Evolutionary conservation across 805 yeast species (phyloP).

Genomic region (Nakazawaea populi): DNA sequence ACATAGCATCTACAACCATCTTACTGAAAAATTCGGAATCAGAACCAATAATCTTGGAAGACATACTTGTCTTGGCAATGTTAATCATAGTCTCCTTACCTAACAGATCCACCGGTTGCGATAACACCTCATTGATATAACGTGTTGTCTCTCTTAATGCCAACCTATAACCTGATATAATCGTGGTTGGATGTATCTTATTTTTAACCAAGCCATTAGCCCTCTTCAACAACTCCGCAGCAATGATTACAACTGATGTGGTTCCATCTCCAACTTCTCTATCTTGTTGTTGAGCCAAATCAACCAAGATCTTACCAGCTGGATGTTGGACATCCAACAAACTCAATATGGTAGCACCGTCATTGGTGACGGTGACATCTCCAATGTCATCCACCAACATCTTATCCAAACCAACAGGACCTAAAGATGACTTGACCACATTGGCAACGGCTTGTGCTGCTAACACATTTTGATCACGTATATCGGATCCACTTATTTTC

Average conservation of each 20-base stretch:
- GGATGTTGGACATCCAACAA: constrained; percentile 97
- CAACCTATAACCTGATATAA: constrained; percentile 91
- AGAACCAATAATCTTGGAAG: constrained; percentile 90
- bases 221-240: constrained; percentile 83
- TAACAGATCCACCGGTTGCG: constrained; percentile 70
- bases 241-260: constrained; percentile 94
- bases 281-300: constrained; percentile 97
- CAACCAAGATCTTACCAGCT: constrained; percentile 95
- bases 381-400: constrained; percentile 99
- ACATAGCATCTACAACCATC: constrained; percentile 92
- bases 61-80: constrained; percentile 96
- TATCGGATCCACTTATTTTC: constrained; percentile 91
- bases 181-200: constrained; percentile 96
- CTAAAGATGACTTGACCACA: constrained; percentile 85
- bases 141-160: constrained; percentile 89
- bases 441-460: constrained; percentile 88
- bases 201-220: constrained; percentile 92
- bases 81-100: constrained; percentile 82
- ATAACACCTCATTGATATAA: constrained; percentile 78
- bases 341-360: constrained; percentile 93
- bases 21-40: constrained; percentile 86
- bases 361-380: constrained; percentile 97
- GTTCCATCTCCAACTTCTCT: constrained; percentile 99
- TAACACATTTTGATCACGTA: constrained; percentile 90
- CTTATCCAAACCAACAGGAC: constrained; percentile 97